Base-by-base conservation (phyloP, 805 yeast genomes). In the Metschnikowia noctiluminum region DNA sequence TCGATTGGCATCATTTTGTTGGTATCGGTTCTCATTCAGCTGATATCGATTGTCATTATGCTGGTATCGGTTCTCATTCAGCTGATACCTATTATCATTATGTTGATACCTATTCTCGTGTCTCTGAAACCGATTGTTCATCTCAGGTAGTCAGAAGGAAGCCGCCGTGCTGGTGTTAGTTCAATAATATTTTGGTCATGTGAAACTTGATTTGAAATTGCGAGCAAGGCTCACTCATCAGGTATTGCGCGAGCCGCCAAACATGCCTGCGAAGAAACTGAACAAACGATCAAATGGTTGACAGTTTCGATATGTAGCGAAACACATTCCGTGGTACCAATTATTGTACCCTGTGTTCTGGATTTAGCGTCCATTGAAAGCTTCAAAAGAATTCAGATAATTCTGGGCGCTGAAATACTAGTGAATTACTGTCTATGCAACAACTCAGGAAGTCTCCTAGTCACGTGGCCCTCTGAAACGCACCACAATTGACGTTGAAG, bases 1-100 rank as follows among this genome's bases (percentile, higher is more conserved):
- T 14, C 54, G 49, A 40, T 34, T 34, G 9, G 14, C 38, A 38
- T 43, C 43, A 41, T 50, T 45, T n/a, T 11, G 36, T 14, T 34
- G 36, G 14, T 34, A 34, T 34, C 36, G 12, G 21, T 38, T 34
- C 16, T 39, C 13, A 26, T 27, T 14, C 28, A 37, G 36, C 5
- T 12, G 36, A 13, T 34, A 34, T 13, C 36, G 13, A 30, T 38
- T 39, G 28, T 39, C 21, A 14, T 34, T 11, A 26, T 39, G 14
- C 21, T 27, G 42, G 34, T 27, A 38, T 30, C 40, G 9, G 31
- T 38, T 26, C 6, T 38, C 30, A 26, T 21, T 38, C n/a, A 12
- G 12, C 38, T 35, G 38, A 11, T 14, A 35, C 10, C 38, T 35
- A 10, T 35, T 35, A 35, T 35, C 15, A 15, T 14, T 35, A 3